phyloP scores from a whole-genome alignment of 352 stramenopile species.

The Phytopythium kandeliae region DNA sequence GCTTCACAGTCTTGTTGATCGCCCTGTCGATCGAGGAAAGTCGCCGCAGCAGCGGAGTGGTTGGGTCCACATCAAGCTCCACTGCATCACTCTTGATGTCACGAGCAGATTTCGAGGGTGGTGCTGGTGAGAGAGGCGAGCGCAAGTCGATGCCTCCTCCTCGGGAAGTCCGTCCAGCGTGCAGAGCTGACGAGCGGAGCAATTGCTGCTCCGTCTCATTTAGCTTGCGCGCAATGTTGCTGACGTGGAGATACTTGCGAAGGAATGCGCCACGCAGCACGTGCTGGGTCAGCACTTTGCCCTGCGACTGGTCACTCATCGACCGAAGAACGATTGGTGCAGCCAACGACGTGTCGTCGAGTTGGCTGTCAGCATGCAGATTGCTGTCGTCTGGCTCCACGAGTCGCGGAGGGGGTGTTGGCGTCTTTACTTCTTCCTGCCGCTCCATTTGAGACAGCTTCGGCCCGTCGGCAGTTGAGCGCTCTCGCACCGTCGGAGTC shows the following conservation, averaged over 20 bases:
- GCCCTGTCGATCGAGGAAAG: slow-evolving; percentile 56
- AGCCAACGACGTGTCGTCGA: slow-evolving; percentile 17
- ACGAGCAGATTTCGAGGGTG: neutral
- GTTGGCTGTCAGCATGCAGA: neutral
- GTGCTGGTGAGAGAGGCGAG: neutral
- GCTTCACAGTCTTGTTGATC: slow-evolving; percentile 58
- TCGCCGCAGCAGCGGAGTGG: slow-evolving; percentile 22
- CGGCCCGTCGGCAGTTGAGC: neutral
- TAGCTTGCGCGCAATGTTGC: slow-evolving; percentile 54
- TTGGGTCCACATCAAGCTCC: neutral
- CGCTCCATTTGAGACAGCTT: neutral
- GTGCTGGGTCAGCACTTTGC: slow-evolving; percentile 52
- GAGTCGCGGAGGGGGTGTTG: slow-evolving; percentile 2
- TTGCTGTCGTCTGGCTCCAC: neutral
- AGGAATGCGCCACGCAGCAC: slow-evolving; percentile 52
- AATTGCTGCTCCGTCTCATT: slow-evolving; percentile 57
- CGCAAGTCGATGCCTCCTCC: neutral
- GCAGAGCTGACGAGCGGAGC: slow-evolving; percentile 25
- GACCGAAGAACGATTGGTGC: slow-evolving; percentile 36
- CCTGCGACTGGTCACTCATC: slow-evolving; percentile 14
- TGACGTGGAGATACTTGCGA: slow-evolving; percentile 61
- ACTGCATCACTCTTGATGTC: neutral
- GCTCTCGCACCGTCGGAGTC: neutral
- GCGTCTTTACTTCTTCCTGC: slow-evolving; percentile 1
- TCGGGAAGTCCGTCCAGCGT: slow-evolving; percentile 12